phyloP scores from a whole-genome alignment of 495 filamentous ascomycete genomes.

The Hypomontagnella submonticulosa region DNA sequence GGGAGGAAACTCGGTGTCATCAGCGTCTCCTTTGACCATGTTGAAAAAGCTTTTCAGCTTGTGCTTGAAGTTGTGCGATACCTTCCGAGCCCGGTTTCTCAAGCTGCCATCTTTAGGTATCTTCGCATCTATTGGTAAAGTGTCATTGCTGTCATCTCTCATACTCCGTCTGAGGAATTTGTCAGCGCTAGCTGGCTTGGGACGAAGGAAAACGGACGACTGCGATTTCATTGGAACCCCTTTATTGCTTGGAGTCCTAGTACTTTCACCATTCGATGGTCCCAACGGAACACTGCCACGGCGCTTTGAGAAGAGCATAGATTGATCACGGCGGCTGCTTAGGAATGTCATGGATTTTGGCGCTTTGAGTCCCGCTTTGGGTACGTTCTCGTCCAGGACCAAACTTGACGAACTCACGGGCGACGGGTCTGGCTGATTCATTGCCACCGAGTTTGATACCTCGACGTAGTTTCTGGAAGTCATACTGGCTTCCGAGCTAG shows the following conservation, averaged over 20 bases:
- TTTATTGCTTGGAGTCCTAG: constrained; percentile 7
- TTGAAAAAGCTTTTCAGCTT: constrained; percentile 70
- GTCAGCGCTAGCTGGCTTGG: constrained; percentile 58
- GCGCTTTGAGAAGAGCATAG: constrained; percentile 31
- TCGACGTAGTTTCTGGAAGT: constrained; percentile 12
- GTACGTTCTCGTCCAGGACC: constrained; percentile 9
- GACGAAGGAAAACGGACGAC: constrained; percentile 61
- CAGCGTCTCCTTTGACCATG: constrained; percentile 55
- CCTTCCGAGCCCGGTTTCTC: constrained; percentile 65
- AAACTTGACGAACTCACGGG: neutral
- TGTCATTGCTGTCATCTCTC: constrained; percentile 39
- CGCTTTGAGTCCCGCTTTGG: constrained; percentile 43
- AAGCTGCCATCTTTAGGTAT: constrained; percentile 51
- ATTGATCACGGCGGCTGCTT: constrained; percentile 49
- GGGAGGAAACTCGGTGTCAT: constrained; percentile 53
- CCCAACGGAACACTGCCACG: constrained; percentile 27
- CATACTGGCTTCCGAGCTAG: constrained; percentile 55
- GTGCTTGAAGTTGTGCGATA: constrained; percentile 70
- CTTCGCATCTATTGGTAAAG: constrained; percentile 38
- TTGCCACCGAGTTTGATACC: constrained; percentile 40
- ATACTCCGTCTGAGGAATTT: constrained; percentile 55
- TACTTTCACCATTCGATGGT: neutral
- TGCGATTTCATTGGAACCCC: constrained; percentile 47
- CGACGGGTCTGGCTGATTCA: constrained; percentile 46
- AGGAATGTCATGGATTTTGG: constrained; percentile 74